Evolutionary conservation across 2,329 filamentous ascomycete genomes (phyloP), one percentile per base, ranked within the genome.

Genomic region (Sclerotinia trifoliorum): DNA sequence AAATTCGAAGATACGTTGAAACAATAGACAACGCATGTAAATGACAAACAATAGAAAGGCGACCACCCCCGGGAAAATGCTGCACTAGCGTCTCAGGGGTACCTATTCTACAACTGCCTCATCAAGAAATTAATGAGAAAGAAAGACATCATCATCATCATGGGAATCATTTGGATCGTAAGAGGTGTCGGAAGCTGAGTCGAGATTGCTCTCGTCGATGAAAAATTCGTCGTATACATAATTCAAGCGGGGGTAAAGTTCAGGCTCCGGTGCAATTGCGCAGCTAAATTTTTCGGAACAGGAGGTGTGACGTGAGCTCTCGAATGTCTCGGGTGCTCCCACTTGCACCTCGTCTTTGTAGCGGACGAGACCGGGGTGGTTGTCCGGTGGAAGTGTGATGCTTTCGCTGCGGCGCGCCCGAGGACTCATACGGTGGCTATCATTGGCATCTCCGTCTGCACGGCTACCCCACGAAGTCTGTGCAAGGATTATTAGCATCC

Each of bases 381-480:
- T 78, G 58, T 80, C 80, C 6, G 79, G 78, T 54, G 83, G 83
- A 21, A 80, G 80, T 52, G 80, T 81, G 73, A 84, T 77, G 63
- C 75, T 75, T 55, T 78, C 76, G 64, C 75, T 77, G 35, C 74
- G 75, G 15, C 73, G 73, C 46, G 75, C 74, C 65, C 75, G 70
- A 56, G 76, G 77, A 48, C 68, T 73, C 77, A 78, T 78, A 67
- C 90, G 88, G 74, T 88, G 84, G 71, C 85, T 85, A 79, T 96
- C 90, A 79, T 96, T 91, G 73, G 90, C 86, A 80, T 97, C 94
- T 77, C 93, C 94, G 75, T 95, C 94, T 75, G 93, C 92, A 80
- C 94, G 90, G 80, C 93, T 97, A 77, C 94, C 94, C 94, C 94
- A 97, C 65, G 93, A 94, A 56, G 94, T 97, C 94, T 97, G 21